These are phyloP conservation scores for Claviceps quebecensis DNA, from an alignment of 2,329 filamentous ascomycete genomes.

Conservation along the genomic window DNA sequence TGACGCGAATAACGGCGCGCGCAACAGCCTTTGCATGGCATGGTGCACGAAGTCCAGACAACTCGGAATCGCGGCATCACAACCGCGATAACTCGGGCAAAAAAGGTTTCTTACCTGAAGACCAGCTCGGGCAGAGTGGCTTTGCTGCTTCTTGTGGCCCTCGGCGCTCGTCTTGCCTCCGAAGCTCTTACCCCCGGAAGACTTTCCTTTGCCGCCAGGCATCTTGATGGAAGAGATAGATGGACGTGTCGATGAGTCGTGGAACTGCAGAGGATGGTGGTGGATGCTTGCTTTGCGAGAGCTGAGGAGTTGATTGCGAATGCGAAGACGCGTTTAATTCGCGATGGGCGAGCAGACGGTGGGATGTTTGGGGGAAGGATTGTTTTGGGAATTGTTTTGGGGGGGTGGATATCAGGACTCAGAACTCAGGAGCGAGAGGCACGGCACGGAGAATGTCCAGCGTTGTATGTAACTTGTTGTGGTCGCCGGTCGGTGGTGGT, in stretches of 20 bases:
- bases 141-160: constrained; percentile 74
- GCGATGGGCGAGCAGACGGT: not conserved
- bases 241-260: constrained; percentile 1
- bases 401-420: too few relatives aligned
- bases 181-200: constrained; percentile 73
- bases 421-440: too few relatives aligned
- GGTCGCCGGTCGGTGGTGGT: too few relatives aligned
- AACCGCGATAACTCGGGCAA: constrained; percentile 5
- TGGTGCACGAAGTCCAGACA: not conserved
- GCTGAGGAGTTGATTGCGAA: not conserved
- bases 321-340: not conserved
- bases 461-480: too few relatives aligned
- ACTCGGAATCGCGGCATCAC: constrained; percentile 1
- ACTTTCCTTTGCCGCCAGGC: constrained; percentile 90
- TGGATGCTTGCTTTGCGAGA: not conserved
- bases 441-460: too few relatives aligned
- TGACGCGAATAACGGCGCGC: constrained; percentile 9
- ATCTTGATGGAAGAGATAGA: constrained; percentile 20
- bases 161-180: constrained; percentile 60
- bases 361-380: constrained; percentile 2
- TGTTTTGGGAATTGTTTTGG: not conserved
- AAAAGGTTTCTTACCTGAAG: constrained; percentile 56
- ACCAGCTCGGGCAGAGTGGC: constrained; percentile 89
- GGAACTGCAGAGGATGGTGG: not conserved
- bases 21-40: constrained; percentile 2